Evolutionary conservation across 306 rosid species (phyloP), one percentile per base, ranked within the genome.

Genomic region (Phaseolus lunatus): DNA sequence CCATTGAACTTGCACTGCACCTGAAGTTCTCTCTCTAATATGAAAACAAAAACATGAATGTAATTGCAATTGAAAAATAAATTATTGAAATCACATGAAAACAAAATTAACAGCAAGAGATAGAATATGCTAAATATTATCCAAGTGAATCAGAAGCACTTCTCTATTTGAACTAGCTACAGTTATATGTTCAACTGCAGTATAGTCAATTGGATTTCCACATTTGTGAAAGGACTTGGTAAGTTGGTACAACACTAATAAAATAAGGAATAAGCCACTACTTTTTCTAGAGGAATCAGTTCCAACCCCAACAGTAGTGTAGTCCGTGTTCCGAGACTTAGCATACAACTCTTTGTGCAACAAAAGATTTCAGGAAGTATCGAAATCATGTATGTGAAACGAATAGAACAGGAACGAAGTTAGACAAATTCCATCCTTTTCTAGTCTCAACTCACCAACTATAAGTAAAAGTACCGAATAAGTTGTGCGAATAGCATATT

Each of bases 11-110:
- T 52, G 95, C 78, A 76, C 65, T 82, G 85, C 84, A 76, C 87
- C 87, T 89, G 88, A 94, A 94, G 83, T 92, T 94, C 67, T 89
- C 96, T 92, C 97, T 89, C 97, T 94, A 87, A 82, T 33, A 78
- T 27, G 75, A 24, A 78, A 84, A 85, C 81, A 78, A 63, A 73
- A 56, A 66, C 73, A 82, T 57, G 73, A 69, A 67, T 72, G 79
- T 67, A 83, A 84, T 73, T 66, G 73, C 67, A 70, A 69, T 23
- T 22, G 62, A 64, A 74, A 81, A 58, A 68, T 9, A 39, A 2
- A 9, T 62, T 48, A 49, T 19, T 37, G 22, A 14, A 75, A 58
- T 35, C 31, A 79, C 54, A 22, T 22, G 76, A 75, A 65, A 76
- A 29, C 39, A 47, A 45, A 62, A 58, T 45, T 48, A 73, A 31